Evolutionary conservation across 2,329 filamentous ascomycete genomes (phyloP), one percentile per base, ranked within the genome.

Genomic region (Talaromyces marneffei): DNA sequence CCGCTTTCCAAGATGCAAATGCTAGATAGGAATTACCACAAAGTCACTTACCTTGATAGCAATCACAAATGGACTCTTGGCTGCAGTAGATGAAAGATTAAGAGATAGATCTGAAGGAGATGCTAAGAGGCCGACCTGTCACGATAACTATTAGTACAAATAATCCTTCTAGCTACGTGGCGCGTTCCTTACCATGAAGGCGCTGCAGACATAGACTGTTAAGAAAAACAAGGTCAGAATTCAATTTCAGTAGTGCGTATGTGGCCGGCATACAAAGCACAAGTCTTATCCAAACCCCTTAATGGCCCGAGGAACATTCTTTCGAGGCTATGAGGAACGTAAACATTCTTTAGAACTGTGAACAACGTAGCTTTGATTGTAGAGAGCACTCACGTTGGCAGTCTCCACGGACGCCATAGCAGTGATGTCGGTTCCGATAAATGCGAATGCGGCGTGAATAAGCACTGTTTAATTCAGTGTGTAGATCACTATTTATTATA

Each of bases 61-160:
- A 10, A 77, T 71, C 42, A 79, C 76, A 58, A 77, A 79, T 0
- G 77, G 75, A 5, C 75, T 76, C 1, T 82, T 80, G 4, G 79
- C 81, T 1, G 83, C 83, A 53, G 81, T 82, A 7, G 77, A 75
- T 35, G 59, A 50, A 9, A 66, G 57, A 31, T 61, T 40, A 20
- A 66, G 63, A n/a, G 64, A 66, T 12, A 63, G 59, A 23, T 66
- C 63, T 23, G 64, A 61, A 2, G 64, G 63, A 50, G 64, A 66
- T 2, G 65, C 64, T n/a, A 66, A 50, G 2, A 66, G 35, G 3
- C 64, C 64, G 27, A 66, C 56, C 63, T 65, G 25, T 12, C 8
- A 4, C 23, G 14, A 16, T 7, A 27, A 44, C 10, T 23, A 4
- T 5, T 14, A 2, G 18, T 23, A 25, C 10, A 4, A 5, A 44